Evolutionary conservation across 2,329 filamentous ascomycete genomes (phyloP).

Genomic region (Coleophoma eucalyptorum): DNA sequence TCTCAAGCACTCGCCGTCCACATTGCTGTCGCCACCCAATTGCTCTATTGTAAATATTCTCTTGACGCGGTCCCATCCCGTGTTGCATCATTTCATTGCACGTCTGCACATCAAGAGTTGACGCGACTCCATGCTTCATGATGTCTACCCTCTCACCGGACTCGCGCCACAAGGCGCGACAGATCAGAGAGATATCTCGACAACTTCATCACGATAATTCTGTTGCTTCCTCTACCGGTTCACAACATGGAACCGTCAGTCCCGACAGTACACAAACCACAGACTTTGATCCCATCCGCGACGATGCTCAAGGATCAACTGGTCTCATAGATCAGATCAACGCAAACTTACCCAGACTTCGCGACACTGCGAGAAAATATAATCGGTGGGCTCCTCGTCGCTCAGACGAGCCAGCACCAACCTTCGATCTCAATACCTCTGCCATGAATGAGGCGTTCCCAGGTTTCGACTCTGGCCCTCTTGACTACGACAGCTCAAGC

Average conservation of each 20-base stretch:
- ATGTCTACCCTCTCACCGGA: slow-evolving; percentile 5
- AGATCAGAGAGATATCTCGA: slow-evolving; percentile 16
- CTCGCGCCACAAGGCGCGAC: slow-evolving; percentile 8
- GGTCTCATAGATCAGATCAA: slow-evolving; percentile 4
- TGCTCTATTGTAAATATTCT: too few species aligned
- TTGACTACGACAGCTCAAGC: slow-evolving; percentile 27
- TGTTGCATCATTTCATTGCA: not conserved
- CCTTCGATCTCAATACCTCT: slow-evolving; percentile 37
- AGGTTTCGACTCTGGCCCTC: slow-evolving; percentile 38
- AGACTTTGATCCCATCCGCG: slow-evolving; percentile 18
- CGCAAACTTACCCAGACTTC: slow-evolving; percentile 20
- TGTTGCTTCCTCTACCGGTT: slow-evolving; percentile 20
- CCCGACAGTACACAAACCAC: slow-evolving; percentile 13
- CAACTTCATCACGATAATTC: slow-evolving; percentile 14
- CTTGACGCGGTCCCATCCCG: not conserved
- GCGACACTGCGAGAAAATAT: slow-evolving; percentile 29
- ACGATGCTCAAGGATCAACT: slow-evolving; percentile 10
- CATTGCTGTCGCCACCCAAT: too few species aligned
- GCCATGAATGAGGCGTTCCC: slow-evolving; percentile 41
- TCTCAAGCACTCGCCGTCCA: too few species aligned
- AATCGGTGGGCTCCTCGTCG: slow-evolving; percentile 23
- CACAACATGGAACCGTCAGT: slow-evolving; percentile 24
- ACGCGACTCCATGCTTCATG: not conserved
- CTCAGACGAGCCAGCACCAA: slow-evolving; percentile 9
- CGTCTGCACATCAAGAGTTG: not conserved